A percentile compares a stretch with the other conserved stretches of the same genome.
These are phyloP conservation scores for Aphanomyces invadans DNA, from an alignment of 352 stramenopile genomes.

Conservation along the genomic window DNA sequence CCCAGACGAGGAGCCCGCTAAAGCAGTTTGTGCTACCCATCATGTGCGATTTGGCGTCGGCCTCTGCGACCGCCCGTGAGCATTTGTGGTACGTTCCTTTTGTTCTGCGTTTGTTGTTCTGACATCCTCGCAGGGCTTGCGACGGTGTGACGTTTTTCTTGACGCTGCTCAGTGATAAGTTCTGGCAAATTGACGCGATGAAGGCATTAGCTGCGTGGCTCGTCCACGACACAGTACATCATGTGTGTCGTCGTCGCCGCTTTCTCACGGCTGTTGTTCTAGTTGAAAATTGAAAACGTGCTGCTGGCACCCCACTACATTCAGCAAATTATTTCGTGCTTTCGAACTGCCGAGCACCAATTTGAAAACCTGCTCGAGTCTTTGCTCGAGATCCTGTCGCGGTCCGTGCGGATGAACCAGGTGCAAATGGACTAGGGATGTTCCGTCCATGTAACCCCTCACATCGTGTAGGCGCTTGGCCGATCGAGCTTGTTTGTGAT, in stretches of 20 bases:
- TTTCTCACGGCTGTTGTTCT: conserved; percentile 24
- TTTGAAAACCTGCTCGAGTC: conserved; percentile 76
- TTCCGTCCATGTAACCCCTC: background rate
- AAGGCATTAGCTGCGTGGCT: conserved; percentile 86
- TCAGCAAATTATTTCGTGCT: conserved; percentile 62
- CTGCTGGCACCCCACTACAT: conserved; percentile 56
- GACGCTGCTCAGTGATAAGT: conserved; percentile 79
- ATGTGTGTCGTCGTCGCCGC: no score
- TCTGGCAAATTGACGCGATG: conserved; percentile 85
- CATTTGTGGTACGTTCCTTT: conserved; percentile 54
- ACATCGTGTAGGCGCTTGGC: conserved; percentile 43
- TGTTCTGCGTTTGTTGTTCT: background rate
- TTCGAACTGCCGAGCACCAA: conserved; percentile 58
- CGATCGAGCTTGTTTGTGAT: conserved; percentile 76
- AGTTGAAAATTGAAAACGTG: conserved; percentile 73
- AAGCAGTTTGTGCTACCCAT: conserved; percentile 91
- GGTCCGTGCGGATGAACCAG: conserved; percentile 71
- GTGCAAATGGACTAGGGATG: conserved; percentile 18
- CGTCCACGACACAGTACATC: conserved; percentile 58
- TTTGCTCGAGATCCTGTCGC: conserved; percentile 66
- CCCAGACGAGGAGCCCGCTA: conserved; percentile 69
- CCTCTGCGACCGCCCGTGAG: conserved; percentile 68
- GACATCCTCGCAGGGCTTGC: conserved; percentile 32
- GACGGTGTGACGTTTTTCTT: conserved; percentile 81
- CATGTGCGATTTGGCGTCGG: conserved; percentile 87